These are phyloP conservation scores for Pseudozyma thailandica DNA, from an alignment of 1,284 basidiomycete species.

Conservation along the genomic window DNA sequence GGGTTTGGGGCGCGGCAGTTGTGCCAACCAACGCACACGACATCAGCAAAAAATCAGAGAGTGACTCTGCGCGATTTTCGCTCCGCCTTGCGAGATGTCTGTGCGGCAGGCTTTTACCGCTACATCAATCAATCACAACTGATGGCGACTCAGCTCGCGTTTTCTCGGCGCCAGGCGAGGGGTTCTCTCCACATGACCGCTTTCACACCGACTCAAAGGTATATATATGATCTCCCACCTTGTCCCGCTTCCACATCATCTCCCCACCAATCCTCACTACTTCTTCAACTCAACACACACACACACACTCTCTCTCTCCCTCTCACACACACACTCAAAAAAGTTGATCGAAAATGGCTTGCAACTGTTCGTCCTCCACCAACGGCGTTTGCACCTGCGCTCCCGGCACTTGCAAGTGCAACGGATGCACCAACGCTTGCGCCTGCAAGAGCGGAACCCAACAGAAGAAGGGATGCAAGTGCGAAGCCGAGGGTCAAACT, in stretches of 20 bases:
- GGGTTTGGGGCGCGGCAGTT: no score
- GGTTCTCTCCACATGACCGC: no score
- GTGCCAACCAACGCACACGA: not conserved
- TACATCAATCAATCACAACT: no score
- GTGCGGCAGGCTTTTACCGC: no score
- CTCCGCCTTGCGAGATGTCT: no score
- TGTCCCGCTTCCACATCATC: no score
- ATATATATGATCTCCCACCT: no score
- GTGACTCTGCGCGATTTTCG: no score
- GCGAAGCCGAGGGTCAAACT: conserved; percentile 28
- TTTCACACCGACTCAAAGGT: no score
- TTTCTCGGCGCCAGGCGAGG: no score
- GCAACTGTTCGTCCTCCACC: conserved; percentile 23
- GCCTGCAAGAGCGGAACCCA: conserved; percentile 27
- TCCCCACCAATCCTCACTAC: not conserved
- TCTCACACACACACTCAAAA: conserved; percentile 1
- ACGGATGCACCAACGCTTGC: conserved; percentile 21
- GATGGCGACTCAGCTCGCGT: no score
- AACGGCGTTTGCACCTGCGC: conserved; percentile 8
- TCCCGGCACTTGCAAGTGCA: not conserved
- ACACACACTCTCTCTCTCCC: not conserved
- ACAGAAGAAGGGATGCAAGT: conserved; percentile 39
- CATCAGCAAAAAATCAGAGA: no score
- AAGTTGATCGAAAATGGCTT: conserved; percentile 26
- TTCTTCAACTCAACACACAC: not conserved